Base-by-base conservation (phyloP, 2,329 filamentous ascomycete species). In the Sporothrix brasiliensis region DNA sequence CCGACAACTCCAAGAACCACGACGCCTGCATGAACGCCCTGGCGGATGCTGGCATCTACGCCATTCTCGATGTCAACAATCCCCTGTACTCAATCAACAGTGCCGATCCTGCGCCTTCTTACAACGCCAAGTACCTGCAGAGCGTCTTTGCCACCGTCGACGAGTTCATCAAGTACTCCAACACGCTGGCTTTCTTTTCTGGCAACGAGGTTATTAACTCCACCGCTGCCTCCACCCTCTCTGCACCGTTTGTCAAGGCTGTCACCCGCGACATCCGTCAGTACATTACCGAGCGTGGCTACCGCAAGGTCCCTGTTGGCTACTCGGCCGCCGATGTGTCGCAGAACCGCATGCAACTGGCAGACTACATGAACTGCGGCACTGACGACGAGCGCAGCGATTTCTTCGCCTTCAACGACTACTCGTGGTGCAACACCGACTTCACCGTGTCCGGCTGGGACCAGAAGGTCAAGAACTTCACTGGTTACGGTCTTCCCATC, bases 321-420 rank as follows among this genome's bases (percentile, higher is more conserved):
- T 93, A 93, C 81, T 88, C 86, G 19, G 87, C 87, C 52, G 94
- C 93, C 72, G 93, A 97, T 81, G 91, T 97, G 70, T 86, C 91
- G 72, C 86, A 88, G 77, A 97, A 96, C 85, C 92, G 93, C 76
- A 88, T 91, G 82, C 88, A 97, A 83, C 93, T 93, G 79, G 93
- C 94, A 63, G 78, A 89, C 69, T 97, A 96, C 86, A 93, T 97
- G 89, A 97, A 97, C 87, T 97, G 94, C 78, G 94, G 94, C 73
- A 83, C 87, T 69, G 92, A 94, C 65, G 90, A 94, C 74, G 88
- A 91, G 82, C 90, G 94, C 75, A 92, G 90, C 76, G 93, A 97
- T 81, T 94, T 94, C 83, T 94, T 93, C 77, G 91, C 90, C 72
- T 93, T 94, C 82, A 95, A 95, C 82, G 92, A 94, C 81, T 94